phyloP scores from a whole-genome alignment of 106 monocot species.

The Ottelia alismoides region DNA sequence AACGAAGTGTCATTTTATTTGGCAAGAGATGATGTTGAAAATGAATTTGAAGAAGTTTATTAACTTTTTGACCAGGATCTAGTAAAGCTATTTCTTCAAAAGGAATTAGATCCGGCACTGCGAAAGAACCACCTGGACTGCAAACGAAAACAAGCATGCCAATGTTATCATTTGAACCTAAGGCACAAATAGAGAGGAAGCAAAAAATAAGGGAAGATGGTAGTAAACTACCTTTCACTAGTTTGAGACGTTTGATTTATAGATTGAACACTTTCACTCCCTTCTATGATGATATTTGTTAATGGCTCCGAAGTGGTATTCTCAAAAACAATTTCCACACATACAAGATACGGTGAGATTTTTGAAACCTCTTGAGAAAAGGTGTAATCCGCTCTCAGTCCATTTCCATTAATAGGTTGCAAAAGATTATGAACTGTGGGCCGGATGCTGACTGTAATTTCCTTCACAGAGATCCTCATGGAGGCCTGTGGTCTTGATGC shows the following conservation, averaged over 20 bases:
- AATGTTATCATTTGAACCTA: not conserved
- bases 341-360: slow-evolving; percentile 42
- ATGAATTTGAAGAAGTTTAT: slow-evolving; percentile 50
- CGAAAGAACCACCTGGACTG: slow-evolving; percentile 23
- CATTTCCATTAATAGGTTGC: slow-evolving; percentile 55
- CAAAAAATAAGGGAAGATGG: not conserved
- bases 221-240: slow-evolving; percentile 37
- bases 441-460: slow-evolving; percentile 34
- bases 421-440: slow-evolving; percentile 48
- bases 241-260: slow-evolving; percentile 27
- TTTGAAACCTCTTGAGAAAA: slow-evolving; percentile 57
- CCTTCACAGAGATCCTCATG: slow-evolving; percentile 73
- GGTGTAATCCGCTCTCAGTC: slow-evolving; percentile 55
- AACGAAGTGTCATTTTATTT: slow-evolving; percentile 44
- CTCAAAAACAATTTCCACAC: slow-evolving; percentile 52
- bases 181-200: not conserved
- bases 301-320: slow-evolving; percentile 55
- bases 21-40: slow-evolving; percentile 91
- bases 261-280: slow-evolving; percentile 23
- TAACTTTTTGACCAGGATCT: slow-evolving; percentile 42
- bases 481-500: slow-evolving; percentile 10
- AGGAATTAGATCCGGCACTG: slow-evolving; percentile 34
- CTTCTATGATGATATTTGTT: slow-evolving; percentile 41
- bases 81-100: slow-evolving; percentile 57
- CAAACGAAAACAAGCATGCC: slow-evolving; percentile 3